Evolutionary conservation across 495 filamentous ascomycete species (phyloP).

Genomic region (Neurospora africana): DNA sequence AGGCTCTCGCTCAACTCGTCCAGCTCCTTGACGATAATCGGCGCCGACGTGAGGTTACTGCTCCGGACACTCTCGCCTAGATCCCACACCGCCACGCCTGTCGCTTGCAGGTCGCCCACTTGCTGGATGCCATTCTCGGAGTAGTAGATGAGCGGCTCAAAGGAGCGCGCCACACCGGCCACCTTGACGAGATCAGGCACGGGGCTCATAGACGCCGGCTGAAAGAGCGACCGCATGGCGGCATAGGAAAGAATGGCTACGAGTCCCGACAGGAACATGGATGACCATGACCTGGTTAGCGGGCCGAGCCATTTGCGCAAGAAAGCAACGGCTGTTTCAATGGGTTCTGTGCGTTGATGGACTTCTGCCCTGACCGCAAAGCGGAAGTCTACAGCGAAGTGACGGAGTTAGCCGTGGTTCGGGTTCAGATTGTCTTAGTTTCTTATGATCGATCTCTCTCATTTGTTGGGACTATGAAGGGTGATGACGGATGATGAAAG

Average conservation of each 20-base stretch:
- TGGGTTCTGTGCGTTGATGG: slow-evolving; percentile 73
- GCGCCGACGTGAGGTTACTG: slow-evolving; percentile 82
- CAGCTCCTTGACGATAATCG: slow-evolving; percentile 72
- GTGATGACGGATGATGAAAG: not conserved
- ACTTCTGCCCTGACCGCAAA: slow-evolving; percentile 79
- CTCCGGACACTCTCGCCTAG: slow-evolving; percentile 74
- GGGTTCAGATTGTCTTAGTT: not conserved
- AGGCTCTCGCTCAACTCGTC: slow-evolving; percentile 74
- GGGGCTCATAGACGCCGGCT: slow-evolving; percentile 53
- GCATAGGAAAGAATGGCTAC: slow-evolving; percentile 48
- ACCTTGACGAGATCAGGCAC: slow-evolving; percentile 86
- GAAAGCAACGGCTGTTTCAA: slow-evolving; percentile 61
- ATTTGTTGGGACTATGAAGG: not conserved
- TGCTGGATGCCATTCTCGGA: slow-evolving; percentile 80
- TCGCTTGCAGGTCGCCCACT: slow-evolving; percentile 76
- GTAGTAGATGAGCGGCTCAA: slow-evolving; percentile 86
- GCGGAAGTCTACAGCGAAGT: slow-evolving; percentile 57
- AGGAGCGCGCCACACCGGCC: slow-evolving; percentile 73
- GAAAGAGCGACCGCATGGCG: slow-evolving; percentile 53
- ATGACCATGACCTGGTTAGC: slow-evolving; percentile 55
- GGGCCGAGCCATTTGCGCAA: slow-evolving; percentile 45
- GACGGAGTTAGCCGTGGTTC: slow-evolving; percentile 17
- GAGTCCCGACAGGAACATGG: slow-evolving; percentile 45
- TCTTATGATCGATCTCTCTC: not conserved
- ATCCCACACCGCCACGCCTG: slow-evolving; percentile 85